Evolutionary conservation across 768 basidiomycete species (phyloP).

Genomic region (Pluteus cervinus): DNA sequence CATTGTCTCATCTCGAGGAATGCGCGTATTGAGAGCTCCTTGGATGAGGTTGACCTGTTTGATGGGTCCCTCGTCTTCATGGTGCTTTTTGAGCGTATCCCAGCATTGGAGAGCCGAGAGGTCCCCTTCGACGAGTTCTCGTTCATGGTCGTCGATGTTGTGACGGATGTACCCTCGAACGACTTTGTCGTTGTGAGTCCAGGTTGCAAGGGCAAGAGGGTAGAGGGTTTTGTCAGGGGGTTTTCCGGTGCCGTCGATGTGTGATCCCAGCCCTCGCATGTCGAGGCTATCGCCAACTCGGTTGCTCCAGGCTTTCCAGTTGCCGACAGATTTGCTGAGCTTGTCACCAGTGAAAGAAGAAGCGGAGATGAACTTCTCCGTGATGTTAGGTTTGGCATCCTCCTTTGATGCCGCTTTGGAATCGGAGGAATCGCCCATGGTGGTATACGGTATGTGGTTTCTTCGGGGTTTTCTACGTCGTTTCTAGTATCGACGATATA

Average conservation of each 20-base stretch:
- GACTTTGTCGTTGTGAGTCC: background rate
- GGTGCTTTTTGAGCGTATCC: background rate
- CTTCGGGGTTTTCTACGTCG: no score
- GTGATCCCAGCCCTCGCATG: background rate
- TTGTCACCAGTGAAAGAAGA: background rate
- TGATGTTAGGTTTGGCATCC: no score
- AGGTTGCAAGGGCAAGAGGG: background rate
- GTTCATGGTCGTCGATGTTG: background rate
- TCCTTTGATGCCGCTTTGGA: no score
- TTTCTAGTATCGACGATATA: no score
- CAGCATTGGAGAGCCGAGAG: background rate
- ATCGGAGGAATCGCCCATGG: no score
- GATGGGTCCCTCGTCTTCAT: constrained; percentile 2
- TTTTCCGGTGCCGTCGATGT: background rate
- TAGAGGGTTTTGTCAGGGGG: background rate
- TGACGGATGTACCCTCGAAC: background rate
- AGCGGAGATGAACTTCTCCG: no score
- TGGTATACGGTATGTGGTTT: no score
- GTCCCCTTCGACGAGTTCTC: background rate
- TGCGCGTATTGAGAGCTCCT: background rate
- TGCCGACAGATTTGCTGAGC: background rate
- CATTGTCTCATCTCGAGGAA: background rate
- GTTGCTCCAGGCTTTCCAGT: constrained; percentile 1
- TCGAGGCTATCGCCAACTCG: background rate
- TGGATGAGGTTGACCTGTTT: background rate